Percentiles rank a stretch among this genome's conserved stretches.
phyloP scores from a whole-genome alignment of 768 basidiomycete genomes.

The Paxillus rubicundulus region DNA sequence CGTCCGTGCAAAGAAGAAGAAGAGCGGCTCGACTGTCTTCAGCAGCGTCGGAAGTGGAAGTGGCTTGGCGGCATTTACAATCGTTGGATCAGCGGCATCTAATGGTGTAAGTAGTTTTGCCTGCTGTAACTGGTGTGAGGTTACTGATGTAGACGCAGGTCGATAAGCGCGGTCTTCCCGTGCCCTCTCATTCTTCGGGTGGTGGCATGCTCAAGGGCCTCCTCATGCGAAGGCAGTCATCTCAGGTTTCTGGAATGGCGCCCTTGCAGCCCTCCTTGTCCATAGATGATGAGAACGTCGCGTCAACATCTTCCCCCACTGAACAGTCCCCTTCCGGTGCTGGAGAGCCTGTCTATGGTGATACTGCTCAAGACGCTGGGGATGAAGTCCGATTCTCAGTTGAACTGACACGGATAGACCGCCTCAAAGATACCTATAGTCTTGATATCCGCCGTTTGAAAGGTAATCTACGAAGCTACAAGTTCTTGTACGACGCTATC shows the following conservation, averaged over 20 bases:
- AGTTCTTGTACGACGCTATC: constrained; percentile 85
- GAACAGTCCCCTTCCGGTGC: constrained; percentile 38
- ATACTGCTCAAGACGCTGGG: constrained; percentile 74
- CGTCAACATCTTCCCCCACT: constrained; percentile 22
- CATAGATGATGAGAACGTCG: constrained; percentile 42
- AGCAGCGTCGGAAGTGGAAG: constrained; percentile 36
- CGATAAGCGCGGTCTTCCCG: constrained; percentile 84
- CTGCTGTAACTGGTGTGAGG: neutral
- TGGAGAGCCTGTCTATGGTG: constrained; percentile 73
- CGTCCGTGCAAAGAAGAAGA: constrained; percentile 72
- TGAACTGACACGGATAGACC: constrained; percentile 87
- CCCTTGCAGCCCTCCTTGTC: constrained; percentile 46
- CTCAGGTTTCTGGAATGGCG: constrained; percentile 56
- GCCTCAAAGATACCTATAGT: constrained; percentile 86
- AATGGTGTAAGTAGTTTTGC: constrained; percentile 65
- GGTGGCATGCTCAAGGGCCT: constrained; percentile 83
- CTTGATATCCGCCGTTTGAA: constrained; percentile 91
- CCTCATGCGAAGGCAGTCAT: constrained; percentile 87
- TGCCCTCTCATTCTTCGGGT: constrained; percentile 74
- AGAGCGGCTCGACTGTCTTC: constrained; percentile 44
- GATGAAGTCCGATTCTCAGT: constrained; percentile 97
- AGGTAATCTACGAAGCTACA: constrained; percentile 90
- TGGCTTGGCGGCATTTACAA: constrained; percentile 70
- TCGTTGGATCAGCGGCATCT: constrained; percentile 79
- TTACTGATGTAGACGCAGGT: constrained; percentile 47